A percentile compares a stretch with the other conserved stretches of the same genome.
Conservation (phyloP, 1,284 basidiomycete genomes). For the Pseudozyma sp. region DNA sequence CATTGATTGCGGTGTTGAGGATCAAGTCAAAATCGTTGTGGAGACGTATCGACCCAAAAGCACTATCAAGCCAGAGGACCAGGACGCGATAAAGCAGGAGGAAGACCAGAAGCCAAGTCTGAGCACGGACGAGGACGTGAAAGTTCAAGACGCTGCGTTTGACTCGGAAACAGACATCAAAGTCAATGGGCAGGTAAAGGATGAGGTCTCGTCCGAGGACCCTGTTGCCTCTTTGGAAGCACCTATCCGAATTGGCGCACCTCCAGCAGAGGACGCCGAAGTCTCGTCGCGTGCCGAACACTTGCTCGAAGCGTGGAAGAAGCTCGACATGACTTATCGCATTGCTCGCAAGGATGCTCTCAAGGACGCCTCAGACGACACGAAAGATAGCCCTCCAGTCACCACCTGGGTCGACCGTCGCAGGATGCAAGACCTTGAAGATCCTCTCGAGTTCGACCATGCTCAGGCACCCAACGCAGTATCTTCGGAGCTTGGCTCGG, state of each 20-base stretch:
- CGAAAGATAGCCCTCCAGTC: conserved; percentile 15
- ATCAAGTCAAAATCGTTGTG: conserved; percentile 49
- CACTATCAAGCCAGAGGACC: conserved; percentile 70
- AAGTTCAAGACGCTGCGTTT: conserved; percentile 6
- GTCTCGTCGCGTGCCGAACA: conserved; percentile 67
- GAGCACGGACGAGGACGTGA: neutral
- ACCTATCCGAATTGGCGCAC: conserved; percentile 11
- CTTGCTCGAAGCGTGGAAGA: conserved; percentile 81
- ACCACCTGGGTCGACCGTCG: conserved; percentile 42
- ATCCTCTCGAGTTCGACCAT: conserved; percentile 41
- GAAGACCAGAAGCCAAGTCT: conserved; percentile 10
- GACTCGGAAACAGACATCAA: neutral
- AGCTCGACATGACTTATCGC: conserved; percentile 81
- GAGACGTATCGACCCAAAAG: conserved; percentile 37
- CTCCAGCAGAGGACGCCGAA: conserved; percentile 31
- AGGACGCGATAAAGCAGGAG: conserved; percentile 63
- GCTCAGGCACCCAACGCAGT: conserved; percentile 57
- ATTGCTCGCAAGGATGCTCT: conserved; percentile 74
- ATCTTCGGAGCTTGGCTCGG: conserved; percentile 47
- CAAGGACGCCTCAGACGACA: conserved; percentile 68
- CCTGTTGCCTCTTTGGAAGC: neutral
- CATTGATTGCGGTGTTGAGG: conserved; percentile 75
- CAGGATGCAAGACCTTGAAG: conserved; percentile 42
- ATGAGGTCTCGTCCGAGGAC: neutral
- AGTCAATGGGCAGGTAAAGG: conserved; percentile 3